A percentile compares a stretch with the other conserved stretches of the same genome.
Conservation (phyloP, 345 rosid genomes). For the Aquilaria malaccensis region DNA sequence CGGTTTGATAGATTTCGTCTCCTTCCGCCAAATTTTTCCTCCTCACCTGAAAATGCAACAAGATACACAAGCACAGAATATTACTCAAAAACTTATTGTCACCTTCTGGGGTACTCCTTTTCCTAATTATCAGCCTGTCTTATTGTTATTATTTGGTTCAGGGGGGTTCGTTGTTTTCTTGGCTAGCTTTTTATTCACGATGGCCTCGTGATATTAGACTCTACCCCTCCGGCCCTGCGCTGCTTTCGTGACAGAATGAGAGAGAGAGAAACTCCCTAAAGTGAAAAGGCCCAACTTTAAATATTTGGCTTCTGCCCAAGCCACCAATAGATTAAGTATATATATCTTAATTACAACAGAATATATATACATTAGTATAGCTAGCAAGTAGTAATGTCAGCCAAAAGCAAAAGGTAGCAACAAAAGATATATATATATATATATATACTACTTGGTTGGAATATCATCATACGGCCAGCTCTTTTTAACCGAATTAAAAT, state of each 20-base stretch:
- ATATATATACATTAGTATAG: neutral
- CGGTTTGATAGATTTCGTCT: slow-evolving; percentile 64
- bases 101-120: slow-evolving; percentile 11
- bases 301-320: too few species aligned
- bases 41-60: slow-evolving; percentile 35
- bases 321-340: too few species aligned
- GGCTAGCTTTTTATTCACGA: slow-evolving; percentile 31
- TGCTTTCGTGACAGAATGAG: slow-evolving; percentile 32
- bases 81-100: slow-evolving; percentile 5
- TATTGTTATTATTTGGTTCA: neutral
- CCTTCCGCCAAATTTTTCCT: slow-evolving; percentile 46
- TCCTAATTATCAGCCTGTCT: neutral
- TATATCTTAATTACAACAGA: neutral
- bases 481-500: too few species aligned
- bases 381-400: neutral
- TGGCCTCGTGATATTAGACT: slow-evolving; percentile 45
- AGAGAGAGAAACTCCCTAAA: slow-evolving; percentile 6
- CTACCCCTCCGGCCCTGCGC: slow-evolving; percentile 33
- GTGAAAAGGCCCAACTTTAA: neutral
- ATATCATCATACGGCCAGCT: too few species aligned
- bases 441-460: too few species aligned
- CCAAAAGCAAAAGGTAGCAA: neutral
- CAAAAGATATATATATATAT: too few species aligned
- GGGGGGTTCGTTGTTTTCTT: neutral
- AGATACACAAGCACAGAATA: neutral